These are phyloP conservation scores for Pisolithus orientalis DNA, from an alignment of 768 basidiomycete genomes.

Conservation along the genomic window DNA sequence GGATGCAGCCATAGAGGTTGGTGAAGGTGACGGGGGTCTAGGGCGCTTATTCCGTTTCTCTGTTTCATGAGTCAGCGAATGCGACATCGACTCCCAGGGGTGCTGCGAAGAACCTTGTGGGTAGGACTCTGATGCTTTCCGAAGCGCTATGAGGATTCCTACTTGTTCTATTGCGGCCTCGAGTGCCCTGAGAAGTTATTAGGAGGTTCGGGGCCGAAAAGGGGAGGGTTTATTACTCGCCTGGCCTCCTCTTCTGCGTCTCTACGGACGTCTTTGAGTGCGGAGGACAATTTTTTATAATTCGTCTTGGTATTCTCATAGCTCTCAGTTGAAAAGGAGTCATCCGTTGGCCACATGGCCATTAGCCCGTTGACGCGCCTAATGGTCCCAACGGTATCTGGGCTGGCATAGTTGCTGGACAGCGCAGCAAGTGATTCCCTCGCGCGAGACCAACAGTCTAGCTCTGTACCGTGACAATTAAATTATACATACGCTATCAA, in stretches of 20 bases:
- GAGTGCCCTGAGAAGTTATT: slow-evolving; percentile 46
- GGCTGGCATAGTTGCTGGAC: slow-evolving; percentile 46
- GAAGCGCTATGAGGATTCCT: slow-evolving; percentile 61
- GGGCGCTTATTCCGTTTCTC: slow-evolving; percentile 80
- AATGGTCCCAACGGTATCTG: slow-evolving; percentile 50
- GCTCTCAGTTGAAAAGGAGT: no score
- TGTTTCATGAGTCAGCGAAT: slow-evolving; percentile 15
- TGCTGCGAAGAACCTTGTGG: slow-evolving; percentile 43
- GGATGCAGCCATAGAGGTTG: slow-evolving; percentile 40
- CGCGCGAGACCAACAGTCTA: slow-evolving; percentile 72
- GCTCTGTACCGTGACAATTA: slow-evolving; percentile 39
- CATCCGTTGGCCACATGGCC: slow-evolving; percentile 66
- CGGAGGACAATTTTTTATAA: slow-evolving; percentile 55
- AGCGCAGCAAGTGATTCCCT: slow-evolving; percentile 51
- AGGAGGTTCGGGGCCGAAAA: slow-evolving; percentile 5
- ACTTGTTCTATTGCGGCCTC: slow-evolving; percentile 68
- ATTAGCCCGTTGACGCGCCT: slow-evolving; percentile 70
- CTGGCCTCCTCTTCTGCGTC: slow-evolving; percentile 57
- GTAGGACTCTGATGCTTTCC: slow-evolving; percentile 59
- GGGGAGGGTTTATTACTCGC: slow-evolving; percentile 33
- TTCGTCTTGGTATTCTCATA: slow-evolving; percentile 56
- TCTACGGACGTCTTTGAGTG: slow-evolving; percentile 55
- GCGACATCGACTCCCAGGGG: background rate
- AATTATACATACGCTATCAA: slow-evolving; percentile 7
- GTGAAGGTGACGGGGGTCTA: slow-evolving; percentile 60